Evolutionary conservation across 1,284 basidiomycete species (phyloP).

Genomic region (Farysia itapuensis): DNA sequence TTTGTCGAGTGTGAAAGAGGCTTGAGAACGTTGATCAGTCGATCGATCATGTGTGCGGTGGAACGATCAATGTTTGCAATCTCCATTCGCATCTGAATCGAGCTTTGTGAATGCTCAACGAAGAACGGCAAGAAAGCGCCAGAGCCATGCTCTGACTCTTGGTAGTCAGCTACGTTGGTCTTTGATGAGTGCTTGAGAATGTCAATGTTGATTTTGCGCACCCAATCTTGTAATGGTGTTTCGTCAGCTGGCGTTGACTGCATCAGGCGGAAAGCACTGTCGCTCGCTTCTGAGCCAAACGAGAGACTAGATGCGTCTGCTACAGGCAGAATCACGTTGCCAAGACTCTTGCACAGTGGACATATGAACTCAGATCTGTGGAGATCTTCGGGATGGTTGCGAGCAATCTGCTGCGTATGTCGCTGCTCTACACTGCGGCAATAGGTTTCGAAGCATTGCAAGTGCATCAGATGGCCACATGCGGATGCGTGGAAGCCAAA

Average conservation of each 20-base stretch:
- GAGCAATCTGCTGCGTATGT: conserved; percentile 83
- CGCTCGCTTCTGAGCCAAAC: background rate
- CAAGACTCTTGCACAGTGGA: conserved; percentile 95
- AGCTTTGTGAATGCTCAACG: conserved; percentile 31
- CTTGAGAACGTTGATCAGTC: conserved; percentile 49
- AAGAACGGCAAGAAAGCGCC: conserved; percentile 55
- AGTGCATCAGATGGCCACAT: conserved; percentile 97
- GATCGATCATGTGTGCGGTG: conserved; percentile 53
- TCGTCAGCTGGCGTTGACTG: conserved; percentile 19
- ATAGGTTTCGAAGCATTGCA: conserved; percentile 90
- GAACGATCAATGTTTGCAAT: conserved; percentile 32
- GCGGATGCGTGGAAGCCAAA: conserved; percentile 80
- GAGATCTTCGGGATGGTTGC: conserved; percentile 93
- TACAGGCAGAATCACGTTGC: conserved; percentile 89
- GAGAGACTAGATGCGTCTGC: conserved; percentile 53
- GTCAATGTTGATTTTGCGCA: conserved; percentile 59
- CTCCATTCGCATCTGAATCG: conserved; percentile 31
- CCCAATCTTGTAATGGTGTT: conserved; percentile 53
- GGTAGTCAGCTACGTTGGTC: conserved; percentile 38
- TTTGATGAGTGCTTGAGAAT: conserved; percentile 54
- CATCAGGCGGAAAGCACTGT: conserved; percentile 6
- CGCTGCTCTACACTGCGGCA: conserved; percentile 81
- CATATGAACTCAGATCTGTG: conserved; percentile 92
- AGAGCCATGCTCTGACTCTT: conserved; percentile 49
- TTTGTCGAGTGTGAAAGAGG: conserved; percentile 45